A percentile compares a stretch with the other conserved stretches of the same genome.
Conservation (phyloP, 139 green algal species). For the Limnomonas spitsbergensis region DNA sequence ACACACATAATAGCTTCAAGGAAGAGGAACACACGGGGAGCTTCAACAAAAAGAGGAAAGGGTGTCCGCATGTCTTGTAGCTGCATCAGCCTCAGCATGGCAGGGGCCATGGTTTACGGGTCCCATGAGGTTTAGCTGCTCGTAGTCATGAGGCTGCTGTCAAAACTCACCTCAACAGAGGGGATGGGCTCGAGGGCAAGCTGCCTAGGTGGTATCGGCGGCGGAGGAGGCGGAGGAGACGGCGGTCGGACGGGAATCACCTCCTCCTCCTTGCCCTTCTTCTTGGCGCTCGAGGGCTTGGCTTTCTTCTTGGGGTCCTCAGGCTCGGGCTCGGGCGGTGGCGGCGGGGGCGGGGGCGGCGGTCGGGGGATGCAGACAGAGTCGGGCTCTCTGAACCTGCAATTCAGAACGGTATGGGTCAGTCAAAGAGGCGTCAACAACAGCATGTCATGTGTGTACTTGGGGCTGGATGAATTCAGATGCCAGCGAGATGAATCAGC, state of each 20-base stretch:
- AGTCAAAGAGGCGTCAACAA: background rate
- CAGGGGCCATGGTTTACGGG: no score
- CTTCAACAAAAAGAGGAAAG: no score
- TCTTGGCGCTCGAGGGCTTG: background rate
- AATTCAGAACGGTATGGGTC: background rate
- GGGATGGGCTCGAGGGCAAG: background rate
- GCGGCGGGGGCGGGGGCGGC: constrained; percentile 14
- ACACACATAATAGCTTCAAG: no score
- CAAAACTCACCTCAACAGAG: constrained; percentile 9
- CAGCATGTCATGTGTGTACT: background rate
- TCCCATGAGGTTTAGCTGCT: no score
- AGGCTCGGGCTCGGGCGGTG: constrained; percentile 5
- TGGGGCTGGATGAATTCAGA: background rate
- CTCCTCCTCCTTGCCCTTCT: constrained; percentile 1
- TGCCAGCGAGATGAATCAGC: no score
- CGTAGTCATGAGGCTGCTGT: no score
- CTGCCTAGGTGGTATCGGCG: background rate
- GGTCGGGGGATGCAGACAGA: constrained; percentile 10
- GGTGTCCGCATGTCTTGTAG: no score
- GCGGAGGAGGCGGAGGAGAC: background rate
- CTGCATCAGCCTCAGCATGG: no score
- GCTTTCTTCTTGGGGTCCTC: constrained; percentile 4
- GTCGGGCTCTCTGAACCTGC: constrained; percentile 30
- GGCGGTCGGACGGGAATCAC: background rate
- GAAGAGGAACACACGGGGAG: no score